Evolutionary conservation across 73 alveolate species (phyloP).

Genomic region (Vitrella brassicaformis): DNA sequence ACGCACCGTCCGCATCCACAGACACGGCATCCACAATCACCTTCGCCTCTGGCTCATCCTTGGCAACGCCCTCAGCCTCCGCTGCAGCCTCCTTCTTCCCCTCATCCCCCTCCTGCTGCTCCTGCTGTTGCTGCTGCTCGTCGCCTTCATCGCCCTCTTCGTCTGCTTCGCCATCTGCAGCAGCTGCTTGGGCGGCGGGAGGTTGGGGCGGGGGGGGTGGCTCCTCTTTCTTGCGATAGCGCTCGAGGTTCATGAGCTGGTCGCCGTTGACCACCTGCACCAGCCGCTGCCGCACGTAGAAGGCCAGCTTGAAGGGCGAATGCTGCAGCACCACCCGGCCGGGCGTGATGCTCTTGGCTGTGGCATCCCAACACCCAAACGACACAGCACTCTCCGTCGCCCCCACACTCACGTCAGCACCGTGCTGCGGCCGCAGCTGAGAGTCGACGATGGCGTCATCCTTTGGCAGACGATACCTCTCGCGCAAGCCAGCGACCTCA

Average conservation of each 20-base stretch:
- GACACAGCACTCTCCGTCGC: background rate
- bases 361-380: background rate
- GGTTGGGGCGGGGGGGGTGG: background rate
- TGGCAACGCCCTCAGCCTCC: background rate
- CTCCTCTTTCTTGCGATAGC: conserved; percentile 11
- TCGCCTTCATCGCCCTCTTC: conserved; percentile 2
- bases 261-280: conserved; percentile 13
- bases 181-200: background rate
- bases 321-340: conserved; percentile 10
- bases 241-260: conserved; percentile 14
- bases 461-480: background rate
- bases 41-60: background rate
- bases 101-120: background rate
- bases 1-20: conserved; percentile 7
- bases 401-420: background rate
- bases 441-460: background rate
- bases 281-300: background rate
- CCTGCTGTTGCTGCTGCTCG: background rate
- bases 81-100: background rate
- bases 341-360: background rate
- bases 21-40: background rate
- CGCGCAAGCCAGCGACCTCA: background rate
- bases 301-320: conserved; percentile 10
- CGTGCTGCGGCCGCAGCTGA: background rate
- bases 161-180: conserved; percentile 11